A percentile compares a stretch with the other conserved stretches of the same genome.
phyloP scores from a whole-genome alignment of 2,329 filamentous ascomycete species.

The Exophiala sp. region DNA sequence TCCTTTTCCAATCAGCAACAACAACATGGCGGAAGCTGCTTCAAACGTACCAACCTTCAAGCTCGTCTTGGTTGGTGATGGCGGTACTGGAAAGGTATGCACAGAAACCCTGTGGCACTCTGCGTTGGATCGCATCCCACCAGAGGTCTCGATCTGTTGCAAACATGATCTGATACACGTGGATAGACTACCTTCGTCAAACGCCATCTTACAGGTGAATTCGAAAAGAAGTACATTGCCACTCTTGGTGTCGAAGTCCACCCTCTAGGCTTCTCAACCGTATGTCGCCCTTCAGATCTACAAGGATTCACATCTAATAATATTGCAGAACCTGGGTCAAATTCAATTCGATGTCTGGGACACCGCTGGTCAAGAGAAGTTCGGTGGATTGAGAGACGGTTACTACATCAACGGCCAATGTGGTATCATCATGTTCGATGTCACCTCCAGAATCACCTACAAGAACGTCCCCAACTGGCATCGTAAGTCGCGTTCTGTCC shows the following conservation, averaged over 20 bases:
- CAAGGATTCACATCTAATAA: constrained; percentile 12
- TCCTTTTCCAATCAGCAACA: constrained; percentile 20
- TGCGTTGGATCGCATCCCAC: not conserved
- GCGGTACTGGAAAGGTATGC: constrained; percentile 94
- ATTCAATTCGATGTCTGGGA: constrained; percentile 99
- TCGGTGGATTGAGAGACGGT: constrained; percentile 96
- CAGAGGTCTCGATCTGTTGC: not conserved
- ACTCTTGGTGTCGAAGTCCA: constrained; percentile 99
- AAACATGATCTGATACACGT: constrained; percentile 6
- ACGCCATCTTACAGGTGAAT: constrained; percentile 99
- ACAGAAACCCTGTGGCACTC: not conserved
- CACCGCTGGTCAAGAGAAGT: constrained; percentile 98
- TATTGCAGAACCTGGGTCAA: constrained; percentile 73
- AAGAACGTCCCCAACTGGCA: constrained; percentile 99
- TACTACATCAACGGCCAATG: constrained; percentile 99
- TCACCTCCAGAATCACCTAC: constrained; percentile 99
- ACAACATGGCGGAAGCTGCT: constrained; percentile 60
- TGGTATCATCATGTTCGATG: constrained; percentile 99
- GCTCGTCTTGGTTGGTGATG: constrained; percentile 98
- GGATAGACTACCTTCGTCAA: constrained; percentile 98
- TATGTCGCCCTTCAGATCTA: constrained; percentile 56
- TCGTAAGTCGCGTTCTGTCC: constrained; percentile 61
- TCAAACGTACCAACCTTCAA: constrained; percentile 80
- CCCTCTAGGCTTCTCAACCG: constrained; percentile 94
- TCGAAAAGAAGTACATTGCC: constrained; percentile 99